Evolutionary conservation across 345 rosid species (phyloP), one percentile per base, ranked within the genome.

Genomic region (Atalantia buxifolia): DNA sequence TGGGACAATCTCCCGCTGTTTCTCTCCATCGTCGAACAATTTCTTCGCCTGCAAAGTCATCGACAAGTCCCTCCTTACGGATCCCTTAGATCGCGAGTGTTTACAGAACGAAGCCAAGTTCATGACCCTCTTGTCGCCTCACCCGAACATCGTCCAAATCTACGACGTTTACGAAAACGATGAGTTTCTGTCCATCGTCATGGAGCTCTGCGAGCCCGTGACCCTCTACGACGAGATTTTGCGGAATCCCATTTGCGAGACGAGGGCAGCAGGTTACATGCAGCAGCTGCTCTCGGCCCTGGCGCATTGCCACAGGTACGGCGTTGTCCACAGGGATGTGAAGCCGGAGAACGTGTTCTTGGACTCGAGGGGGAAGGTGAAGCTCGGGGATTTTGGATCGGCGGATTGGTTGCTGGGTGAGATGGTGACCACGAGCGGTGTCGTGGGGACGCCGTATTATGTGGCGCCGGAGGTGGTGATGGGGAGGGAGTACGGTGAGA

Each of bases 401-500:
- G 94, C 95, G 1, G 88, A 76, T 60, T 85, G 85, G 90, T 77
- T 86, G 18, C 75, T 86, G 14, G 81, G 66, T 7, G 87, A 69
- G 74, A 84, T 75, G 45, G 83, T 83, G 45, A 40, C 72, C 56
- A 76, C 82, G 67, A 83, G 36, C 16, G 97, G 97, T 13, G 76
- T 91, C 0, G 97, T 92, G 0, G 95, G 99, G 5, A 96, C 95
- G 78, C 99, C 95, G 56, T 92, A 96, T 19, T 94, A 94, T 36
- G 90, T 92, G 0, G 97, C 95, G 14, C 94, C 93, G 76, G 99
- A 96, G 89, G 91, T 94, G 48, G 81, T 94, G 66, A 69, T 80
- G 81, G 98, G 97, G 69, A 79, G 88, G 74, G 86, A 87, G 55
- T 92, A 92, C 64, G 83, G 82, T 1, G 95, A 90, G 87, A 93